Base-by-base conservation (phyloP, 192 early-diverging fungal genomes). In the Backusella liffmaniae region DNA sequence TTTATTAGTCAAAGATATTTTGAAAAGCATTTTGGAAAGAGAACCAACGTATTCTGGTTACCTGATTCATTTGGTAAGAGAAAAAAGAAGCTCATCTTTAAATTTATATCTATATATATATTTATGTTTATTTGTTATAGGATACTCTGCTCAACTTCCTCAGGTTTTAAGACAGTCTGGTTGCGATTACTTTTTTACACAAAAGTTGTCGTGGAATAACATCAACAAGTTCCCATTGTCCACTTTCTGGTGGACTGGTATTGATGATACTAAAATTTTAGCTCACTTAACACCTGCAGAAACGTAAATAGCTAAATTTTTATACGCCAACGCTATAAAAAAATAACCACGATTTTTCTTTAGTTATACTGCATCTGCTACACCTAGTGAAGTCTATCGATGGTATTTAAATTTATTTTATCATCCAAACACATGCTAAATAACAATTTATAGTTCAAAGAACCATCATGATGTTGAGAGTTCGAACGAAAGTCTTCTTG, bases 171-270 rank as follows among this genome's bases (percentile, higher is more conserved):
- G 88, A 32, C 86, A 88, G 66, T 80, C 95, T 0, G 95, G 90
- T n/a, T 84, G 94, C 62, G 82, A 96, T 82, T 99, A 97, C 82
- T 99, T 99, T 77, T 99, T 98, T 83, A 99, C 98, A 6, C 98
- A 99, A 76, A 99, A 99, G 80, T 85, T 99, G 66, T 96, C 95
- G n/a, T 99, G 98, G 98, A 99, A 99, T 87, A 98, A 96, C 80
- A 98, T 99, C 83, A 99, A 99, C 87, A 95, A 79, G 87, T 99
- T 99, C 80, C 98, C 98, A 12, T 91, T 98, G 75, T 96, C 98
- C 0, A 97, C 97, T 4, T 99, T 99, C 82, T 87, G 83, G 82
- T 99, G 98, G 98, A 86, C 92, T 29, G 97, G 96, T 36, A 85
- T 97, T n/a, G 95, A 98, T 81, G 93, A 94, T 39, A 92, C 92